A percentile compares a stretch with the other conserved stretches of the same genome.
phyloP scores from a whole-genome alignment of 768 basidiomycete genomes.

The Rhodotorula paludigena region DNA sequence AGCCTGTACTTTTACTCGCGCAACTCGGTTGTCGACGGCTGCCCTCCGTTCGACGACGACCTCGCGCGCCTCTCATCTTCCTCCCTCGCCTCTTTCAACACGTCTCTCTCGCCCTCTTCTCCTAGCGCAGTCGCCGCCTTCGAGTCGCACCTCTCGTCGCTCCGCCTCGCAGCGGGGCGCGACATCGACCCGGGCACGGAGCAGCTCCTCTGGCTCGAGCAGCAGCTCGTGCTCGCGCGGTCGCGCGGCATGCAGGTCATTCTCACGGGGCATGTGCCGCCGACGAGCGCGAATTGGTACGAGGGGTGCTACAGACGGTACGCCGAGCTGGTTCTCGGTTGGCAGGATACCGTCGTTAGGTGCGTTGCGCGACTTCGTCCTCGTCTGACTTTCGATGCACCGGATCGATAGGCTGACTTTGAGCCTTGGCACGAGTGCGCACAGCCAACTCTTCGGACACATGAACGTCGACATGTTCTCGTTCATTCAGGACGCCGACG shows the following conservation, averaged over 20 bases:
- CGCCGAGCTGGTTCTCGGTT: slow-evolving; percentile 62
- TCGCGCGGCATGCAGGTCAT: slow-evolving; percentile 64
- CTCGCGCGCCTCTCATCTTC: neutral
- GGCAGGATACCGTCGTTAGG: slow-evolving; percentile 80
- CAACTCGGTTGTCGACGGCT: slow-evolving; percentile 45
- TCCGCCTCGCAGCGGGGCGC: slow-evolving; percentile 40
- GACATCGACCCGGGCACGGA: slow-evolving; percentile 73
- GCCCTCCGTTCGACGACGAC: slow-evolving; percentile 42
- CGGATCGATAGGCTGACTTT: too few relatives aligned
- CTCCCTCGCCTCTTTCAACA: neutral
- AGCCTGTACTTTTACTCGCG: slow-evolving; percentile 74
- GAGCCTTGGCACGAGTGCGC: neutral
- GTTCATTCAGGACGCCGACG: slow-evolving; percentile 15
- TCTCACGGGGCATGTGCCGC: slow-evolving; percentile 73
- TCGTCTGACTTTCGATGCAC: neutral
- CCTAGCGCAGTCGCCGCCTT: neutral
- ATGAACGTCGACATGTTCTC: slow-evolving; percentile 12
- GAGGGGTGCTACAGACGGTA: slow-evolving; percentile 30
- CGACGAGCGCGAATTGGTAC: slow-evolving; percentile 71
- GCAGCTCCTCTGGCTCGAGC: slow-evolving; percentile 84
- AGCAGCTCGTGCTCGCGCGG: slow-evolving; percentile 67
- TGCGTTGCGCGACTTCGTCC: neutral
- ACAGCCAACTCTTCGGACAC: slow-evolving; percentile 29
- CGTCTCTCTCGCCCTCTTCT: neutral
- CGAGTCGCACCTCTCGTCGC: neutral